Evolutionary conservation across 306 rosid species (phyloP), one percentile per base, ranked within the genome.

Genomic region (Fagus sylvatica): DNA sequence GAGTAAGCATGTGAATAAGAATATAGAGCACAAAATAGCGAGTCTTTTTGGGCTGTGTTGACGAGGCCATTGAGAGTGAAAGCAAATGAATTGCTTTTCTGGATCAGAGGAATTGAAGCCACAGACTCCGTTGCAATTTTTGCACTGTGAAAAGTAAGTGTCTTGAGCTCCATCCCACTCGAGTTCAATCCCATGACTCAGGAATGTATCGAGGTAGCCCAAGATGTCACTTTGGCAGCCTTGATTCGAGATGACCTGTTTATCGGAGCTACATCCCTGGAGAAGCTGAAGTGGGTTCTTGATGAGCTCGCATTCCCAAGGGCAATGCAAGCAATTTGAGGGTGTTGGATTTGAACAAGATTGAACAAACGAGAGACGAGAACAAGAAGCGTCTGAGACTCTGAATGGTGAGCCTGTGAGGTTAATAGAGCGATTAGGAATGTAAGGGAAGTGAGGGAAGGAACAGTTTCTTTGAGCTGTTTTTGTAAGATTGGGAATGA

Each of bases 151-250:
- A 73, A 93, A 95, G 85, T 85, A 95, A 7, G 87, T 67, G 43
- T 90, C 99, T 28, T 83, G 86, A 11, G 85, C 43, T 77, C 85
- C 79, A 36, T 95, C 96, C 99, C 99, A 95, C 68, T 93, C 86
- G 9, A 95, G 55, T n/a, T 83, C 84, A 53, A 95, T 71, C 69
- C 98, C 98, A 0, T 39, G 9, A 32, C 40, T 55, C 33, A 95
- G 85, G 13, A 86, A 60, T 2, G 53, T 33, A 4, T 91, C 84
- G 8, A 95, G 90, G 70, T 59, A 91, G 11, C 81, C 88, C 72
- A 95, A 82, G 1, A 91, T 88, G 51, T 95, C 98, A 0, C 46
- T 72, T 8, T 86, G 88, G 79, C 99, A 95, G n/a, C 85, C 81
- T 22, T 75, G 85, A 2, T 82, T 82, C 0, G 87, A 74, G 22